Evolutionary conservation across 2,329 filamentous ascomycete genomes (phyloP).

Genomic region (Pestalotiopsis sp.): DNA sequence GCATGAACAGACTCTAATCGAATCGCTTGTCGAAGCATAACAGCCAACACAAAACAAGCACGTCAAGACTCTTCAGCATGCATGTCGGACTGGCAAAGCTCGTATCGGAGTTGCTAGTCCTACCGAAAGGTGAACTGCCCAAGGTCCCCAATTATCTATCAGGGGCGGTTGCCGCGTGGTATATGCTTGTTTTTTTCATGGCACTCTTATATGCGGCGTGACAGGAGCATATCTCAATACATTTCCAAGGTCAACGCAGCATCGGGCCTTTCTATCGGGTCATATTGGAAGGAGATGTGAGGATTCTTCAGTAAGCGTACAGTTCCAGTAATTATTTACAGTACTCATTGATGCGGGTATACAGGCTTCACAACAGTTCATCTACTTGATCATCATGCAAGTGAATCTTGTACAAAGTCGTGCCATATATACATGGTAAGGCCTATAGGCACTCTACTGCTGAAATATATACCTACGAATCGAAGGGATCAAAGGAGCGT

Average conservation of each 20-base stretch:
- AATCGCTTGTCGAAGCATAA: not conserved
- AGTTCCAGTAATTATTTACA: not conserved
- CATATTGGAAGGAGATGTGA: not conserved
- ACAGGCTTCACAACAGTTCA: not conserved
- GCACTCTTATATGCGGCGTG: not conserved
- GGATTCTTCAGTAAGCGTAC: not conserved
- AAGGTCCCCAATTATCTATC: too few relatives aligned
- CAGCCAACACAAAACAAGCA: not conserved
- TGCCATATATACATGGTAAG: slow-evolving; percentile 1
- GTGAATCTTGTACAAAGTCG: not conserved
- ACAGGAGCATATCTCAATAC: not conserved
- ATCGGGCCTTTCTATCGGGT: not conserved
- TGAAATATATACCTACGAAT: not conserved
- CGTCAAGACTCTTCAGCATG: not conserved
- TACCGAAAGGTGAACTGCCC: not conserved
- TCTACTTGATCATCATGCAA: not conserved
- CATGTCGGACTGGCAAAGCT: not conserved
- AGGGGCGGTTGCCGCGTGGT: too few relatives aligned
- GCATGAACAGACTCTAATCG: not conserved
- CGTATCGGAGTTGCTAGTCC: not conserved
- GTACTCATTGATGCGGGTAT: too few relatives aligned
- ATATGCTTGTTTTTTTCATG: too few relatives aligned
- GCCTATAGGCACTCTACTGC: not conserved
- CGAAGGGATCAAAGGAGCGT: slow-evolving; percentile 3
- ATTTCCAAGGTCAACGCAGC: not conserved